Base-by-base conservation (phyloP, 78 protist genomes). In the Isochrysis galbana region DNA sequence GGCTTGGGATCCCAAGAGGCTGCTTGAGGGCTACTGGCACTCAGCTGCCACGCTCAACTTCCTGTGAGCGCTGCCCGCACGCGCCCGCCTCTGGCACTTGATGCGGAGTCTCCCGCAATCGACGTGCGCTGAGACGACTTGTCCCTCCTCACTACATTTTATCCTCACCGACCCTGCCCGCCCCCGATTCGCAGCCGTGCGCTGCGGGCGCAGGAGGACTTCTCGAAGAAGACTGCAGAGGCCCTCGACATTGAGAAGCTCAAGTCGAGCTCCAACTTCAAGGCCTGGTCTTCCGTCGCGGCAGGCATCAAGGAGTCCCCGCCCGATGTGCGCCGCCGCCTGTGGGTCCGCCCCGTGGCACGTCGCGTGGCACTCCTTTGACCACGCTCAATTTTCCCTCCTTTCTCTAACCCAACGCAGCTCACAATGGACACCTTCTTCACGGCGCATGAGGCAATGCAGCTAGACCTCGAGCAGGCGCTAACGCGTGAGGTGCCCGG, bases 361-460 rank as follows among this genome's bases (percentile, higher is more conserved):
- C n/a, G n/a, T n/a, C n/a, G n/a, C n/a, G n/a, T n/a, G n/a, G n/a
- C n/a, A n/a, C n/a, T n/a, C n/a, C n/a, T n/a, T n/a, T n/a, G n/a
- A n/a, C n/a, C n/a, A n/a, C n/a, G n/a, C n/a, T n/a, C n/a, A n/a
- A n/a, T n/a, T n/a, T n/a, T n/a, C n/a, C n/a, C n/a, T n/a, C n/a
- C n/a, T n/a, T n/a, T n/a, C n/a, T n/a, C n/a, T n/a, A n/a, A n/a
- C n/a, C n/a, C n/a, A n/a, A n/a, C n/a, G n/a, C n/a, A n/a, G n/a
- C n/a, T n/a, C n/a, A 51, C 61, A 7, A 51, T 19, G 61, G 29
- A 7, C 14, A 14, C 87, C 46, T 45, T 95, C 84, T 95, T 82
- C 93, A 67, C 94, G 21, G 87, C 95, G 39, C 97, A 95, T 89
- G 97, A 95, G 87, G 97, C 95, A 21, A 90, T 95, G 36, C 70